Evolutionary conservation across 1,284 basidiomycete genomes (phyloP), one percentile per base, ranked within the genome.

Genomic region (Stereum hirsutum): DNA sequence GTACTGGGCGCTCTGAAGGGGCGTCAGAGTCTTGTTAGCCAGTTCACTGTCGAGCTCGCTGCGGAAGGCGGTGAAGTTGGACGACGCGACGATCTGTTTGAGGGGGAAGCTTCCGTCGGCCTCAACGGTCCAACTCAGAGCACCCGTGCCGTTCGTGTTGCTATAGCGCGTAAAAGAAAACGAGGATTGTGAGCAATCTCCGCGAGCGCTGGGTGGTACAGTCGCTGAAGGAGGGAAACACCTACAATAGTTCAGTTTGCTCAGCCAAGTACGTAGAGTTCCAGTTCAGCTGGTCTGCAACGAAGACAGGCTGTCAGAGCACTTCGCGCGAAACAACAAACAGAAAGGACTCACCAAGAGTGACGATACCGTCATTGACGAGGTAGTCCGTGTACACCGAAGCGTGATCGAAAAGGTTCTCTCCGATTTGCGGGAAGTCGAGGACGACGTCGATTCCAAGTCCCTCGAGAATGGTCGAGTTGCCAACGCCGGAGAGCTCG

Each of bases 361-460:
- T 49, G 35, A 39, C 43, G 26, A 49, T 31, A 10, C 44, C 48
- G 5, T 32, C n/a, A 23, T 46, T 49, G 20, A 49, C 41, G 12
- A n/a, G 33, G 28, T 44, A 49, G 41, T 50, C 49, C 1, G 49
- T 47, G 19, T 46, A 38, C 15, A 45, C 43, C 19, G 47, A 45
- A 4, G 45, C 45, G 20, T 49, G 49, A 31, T 50, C 49, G 34
- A 44, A 45, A 26, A 50, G 30, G 21, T 50, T 50, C 31, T 50
- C 49, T 30, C 45, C 43, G 27, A 50, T 30, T 38, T 50, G 49
- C 7, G 49, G 49, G 23, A 50, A 33, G 40, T 49, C 49, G 23
- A 50, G 21, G 15, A 49, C 34, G 39, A 50, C 45, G 30, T 41
- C 39, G 30, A 50, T 45, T 2, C 45, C 43, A 11, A 49, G 27